Evolutionary conservation across 805 yeast species (phyloP), one percentile per base, ranked within the genome.

Genomic region (Spathaspora passalidarum): DNA sequence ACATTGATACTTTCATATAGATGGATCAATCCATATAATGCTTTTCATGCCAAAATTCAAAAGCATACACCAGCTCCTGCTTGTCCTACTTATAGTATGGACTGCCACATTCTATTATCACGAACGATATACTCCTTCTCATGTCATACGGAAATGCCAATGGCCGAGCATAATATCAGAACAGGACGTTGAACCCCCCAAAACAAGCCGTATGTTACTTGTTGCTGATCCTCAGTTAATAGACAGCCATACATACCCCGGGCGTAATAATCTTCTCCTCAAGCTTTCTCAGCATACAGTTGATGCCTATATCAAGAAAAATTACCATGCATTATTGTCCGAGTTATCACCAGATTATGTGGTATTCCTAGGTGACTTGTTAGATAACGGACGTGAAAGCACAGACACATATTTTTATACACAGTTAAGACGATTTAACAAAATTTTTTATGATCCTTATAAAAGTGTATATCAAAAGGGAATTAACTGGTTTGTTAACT

Each of bases 171-270:
- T 23, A 35, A 18, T 23, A 13, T 4, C 3, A 29, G 17, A 29
- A 29, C 34, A 6, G 17, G n/a, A 26, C 41, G 16, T 41, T 14
- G 39, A 21, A 13, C 25, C 17, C n/a, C 5, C 3, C 4, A 38
- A 26, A 4, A 63, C 32, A 26, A 22, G 13, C 32, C 61, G 61
- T 36, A 61, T 72, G 26, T 49, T 72, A 38, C 51, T 72, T 8
- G 63, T 72, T 17, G 75, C 77, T 3, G 76, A 72, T 44, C 76
- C 77, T 5, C 76, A 72, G 48, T 61, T 72, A 34, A 71, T 72
- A 26, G 77, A 72, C 50, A 59, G 58, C 48, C 76, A 72, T 52
- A 72, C 76, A 4, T 72, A 72, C 46, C 75, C 75, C 0, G 72
- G 70, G 3, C 60, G 76, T 20, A 62, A 61, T 51, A 49, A 48